Conservation (phyloP, 106 monocot genomes). For the Platanthera guangdongensis region DNA sequence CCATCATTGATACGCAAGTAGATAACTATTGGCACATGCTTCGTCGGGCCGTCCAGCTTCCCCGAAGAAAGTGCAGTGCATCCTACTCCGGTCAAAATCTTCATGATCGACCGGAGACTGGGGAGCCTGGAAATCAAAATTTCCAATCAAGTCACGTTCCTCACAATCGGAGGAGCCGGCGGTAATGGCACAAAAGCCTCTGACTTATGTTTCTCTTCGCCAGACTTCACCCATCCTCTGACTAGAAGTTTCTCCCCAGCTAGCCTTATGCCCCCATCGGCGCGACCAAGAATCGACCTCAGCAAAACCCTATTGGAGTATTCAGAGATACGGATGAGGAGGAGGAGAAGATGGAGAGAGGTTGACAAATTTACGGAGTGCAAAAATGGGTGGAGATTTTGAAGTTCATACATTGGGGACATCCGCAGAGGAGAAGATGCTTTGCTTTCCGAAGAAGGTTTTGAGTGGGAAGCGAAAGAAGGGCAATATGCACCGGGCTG, state of each 20-base stretch:
- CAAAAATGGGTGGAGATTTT: background rate
- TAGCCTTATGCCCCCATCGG: conserved; percentile 31
- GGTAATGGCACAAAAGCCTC: background rate
- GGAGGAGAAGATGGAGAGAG: background rate
- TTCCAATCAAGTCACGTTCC: conserved; percentile 43
- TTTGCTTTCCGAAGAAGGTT: conserved; percentile 11
- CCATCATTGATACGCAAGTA: conserved; percentile 67
- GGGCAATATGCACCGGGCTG: too few species aligned
- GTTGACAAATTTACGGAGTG: background rate
- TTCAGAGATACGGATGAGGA: background rate
- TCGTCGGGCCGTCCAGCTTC: too few species aligned
- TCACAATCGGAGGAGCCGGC: background rate
- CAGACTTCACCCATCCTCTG: conserved; percentile 82
- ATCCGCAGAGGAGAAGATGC: conserved; percentile 9
- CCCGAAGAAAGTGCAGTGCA: background rate
- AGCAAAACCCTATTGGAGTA: conserved; percentile 47
- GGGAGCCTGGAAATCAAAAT: conserved; percentile 33
- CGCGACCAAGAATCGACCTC: conserved; percentile 41
- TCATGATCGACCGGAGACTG: conserved; percentile 36
- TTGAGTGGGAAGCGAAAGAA: background rate
- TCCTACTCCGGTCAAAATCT: conserved; percentile 10
- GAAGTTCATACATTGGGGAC: background rate
- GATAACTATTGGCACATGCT: conserved; percentile 9
- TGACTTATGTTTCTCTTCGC: conserved; percentile 15
- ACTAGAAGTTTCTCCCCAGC: conserved; percentile 55